A percentile compares a stretch with the other conserved stretches of the same genome.
phyloP scores from a whole-genome alignment of 805 yeast genomes.

The Isabelozyma rhagii region DNA sequence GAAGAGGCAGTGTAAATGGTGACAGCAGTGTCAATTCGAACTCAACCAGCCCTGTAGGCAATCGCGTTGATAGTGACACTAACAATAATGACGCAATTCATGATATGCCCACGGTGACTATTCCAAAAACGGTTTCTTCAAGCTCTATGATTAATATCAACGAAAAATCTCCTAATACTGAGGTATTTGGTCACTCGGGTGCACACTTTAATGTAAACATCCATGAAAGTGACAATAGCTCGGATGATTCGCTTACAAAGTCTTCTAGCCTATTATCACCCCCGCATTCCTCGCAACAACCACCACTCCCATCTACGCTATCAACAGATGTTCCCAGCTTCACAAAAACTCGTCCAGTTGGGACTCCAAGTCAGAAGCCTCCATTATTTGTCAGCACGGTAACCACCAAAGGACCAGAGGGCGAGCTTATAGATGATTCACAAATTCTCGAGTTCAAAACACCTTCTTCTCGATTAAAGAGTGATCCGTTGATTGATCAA shows the following conservation, averaged over 20 bases:
- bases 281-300: not conserved
- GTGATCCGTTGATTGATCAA: not conserved
- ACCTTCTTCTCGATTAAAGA: not conserved
- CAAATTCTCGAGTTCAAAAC: not conserved
- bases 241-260: not conserved
- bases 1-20: not conserved
- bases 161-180: not conserved
- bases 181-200: not conserved
- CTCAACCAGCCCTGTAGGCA: not conserved
- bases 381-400: not conserved
- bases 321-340: not conserved
- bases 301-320: too few relatives aligned
- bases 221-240: not conserved
- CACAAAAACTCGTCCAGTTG: not conserved
- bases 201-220: not conserved
- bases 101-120: not conserved
- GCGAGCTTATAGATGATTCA: not conserved
- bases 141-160: conserved; percentile 1
- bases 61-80: not conserved
- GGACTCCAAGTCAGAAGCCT: not conserved
- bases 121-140: conserved; percentile 2
- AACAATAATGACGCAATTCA: not conserved
- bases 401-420: not conserved
- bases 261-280: not conserved
- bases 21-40: not conserved